Evolutionary conservation across 306 rosid species (phyloP), one percentile per base, ranked within the genome.

Genomic region (Fragaria ananassa): DNA sequence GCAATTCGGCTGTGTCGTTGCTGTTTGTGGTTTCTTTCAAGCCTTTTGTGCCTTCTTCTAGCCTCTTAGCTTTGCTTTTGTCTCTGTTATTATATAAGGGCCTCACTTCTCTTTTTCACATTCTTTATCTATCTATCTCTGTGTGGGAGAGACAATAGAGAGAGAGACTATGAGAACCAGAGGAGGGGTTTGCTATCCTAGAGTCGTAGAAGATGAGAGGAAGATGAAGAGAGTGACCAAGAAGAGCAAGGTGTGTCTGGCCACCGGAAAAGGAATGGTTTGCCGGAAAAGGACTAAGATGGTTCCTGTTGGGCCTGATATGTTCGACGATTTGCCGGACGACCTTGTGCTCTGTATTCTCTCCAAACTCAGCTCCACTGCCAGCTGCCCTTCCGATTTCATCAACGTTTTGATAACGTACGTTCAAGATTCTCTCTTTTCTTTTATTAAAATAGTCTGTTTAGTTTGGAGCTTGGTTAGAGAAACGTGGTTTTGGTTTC

Each of bases 291-390:
- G 85, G 64, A 87, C 21, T 4, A 82, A 74, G 42, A 66, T 23
- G 61, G 12, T 49, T 51, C 42, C 35, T 54, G 35, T 29, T 1
- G 82, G 42, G 10, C 9, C 23, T 4, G 90, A 86, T 57, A 86
- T 87, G 6, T 94, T 94, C 10, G 96, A 94, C 9, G 72, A 85
- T 15, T 79, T 94, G 71, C 96, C 94, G 0, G 98, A 92, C 4
- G 98, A 94, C 76, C 91, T 94, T 57, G 84, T 91, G 35, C 84
- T 92, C 29, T 79, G 79, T 45, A 85, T 94, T 67, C 93, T 94
- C 81, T 65, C 76, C 45, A 91, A 88, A 44, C 90, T 94, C n/a
- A 74, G 87, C 79, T 80, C 96, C 77, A 39, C 87, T 29, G 88
- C 96, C 4, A 21, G 70, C 49, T 80, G 80, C 19, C 91, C 98